These are phyloP conservation scores for Cercospora sp. DNA, from an alignment of 2,329 filamentous ascomycete genomes.

Conservation along the genomic window DNA sequence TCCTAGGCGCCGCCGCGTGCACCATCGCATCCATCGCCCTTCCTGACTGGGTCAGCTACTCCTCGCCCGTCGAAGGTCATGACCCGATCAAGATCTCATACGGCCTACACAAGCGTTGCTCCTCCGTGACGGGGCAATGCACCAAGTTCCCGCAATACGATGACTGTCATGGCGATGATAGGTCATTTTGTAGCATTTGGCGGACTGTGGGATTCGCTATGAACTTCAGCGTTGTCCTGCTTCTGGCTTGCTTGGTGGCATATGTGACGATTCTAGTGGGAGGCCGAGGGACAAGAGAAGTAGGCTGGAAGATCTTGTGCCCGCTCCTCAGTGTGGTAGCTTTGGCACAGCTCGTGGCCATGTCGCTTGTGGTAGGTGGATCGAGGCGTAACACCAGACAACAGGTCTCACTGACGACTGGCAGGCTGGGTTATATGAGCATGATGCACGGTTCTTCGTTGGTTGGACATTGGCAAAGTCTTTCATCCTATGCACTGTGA, in stretches of 20 bases:
- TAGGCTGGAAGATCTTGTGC: conserved; percentile 76
- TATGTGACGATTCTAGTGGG: conserved; percentile 76
- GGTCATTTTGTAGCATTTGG: conserved; percentile 91
- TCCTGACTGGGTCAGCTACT: conserved; percentile 68
- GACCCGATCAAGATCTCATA: conserved; percentile 63
- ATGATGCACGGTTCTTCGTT: conserved; percentile 78
- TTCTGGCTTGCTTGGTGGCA: conserved; percentile 76
- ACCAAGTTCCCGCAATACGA: conserved; percentile 65
- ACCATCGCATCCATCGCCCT: conserved; percentile 68
- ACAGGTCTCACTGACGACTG: conserved; percentile 6
- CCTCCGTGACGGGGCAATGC: conserved; percentile 64
- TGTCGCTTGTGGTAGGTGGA: conserved; percentile 74
- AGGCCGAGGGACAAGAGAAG: conserved; percentile 75
- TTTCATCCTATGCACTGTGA: conserved; percentile 68
- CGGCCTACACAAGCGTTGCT: conserved; percentile 81
- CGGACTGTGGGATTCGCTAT: conserved; percentile 83
- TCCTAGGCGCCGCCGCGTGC: conserved; percentile 63
- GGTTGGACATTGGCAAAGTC: conserved; percentile 80
- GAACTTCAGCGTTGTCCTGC: conserved; percentile 77
- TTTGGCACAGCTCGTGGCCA: conserved; percentile 70
- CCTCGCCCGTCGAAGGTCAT: conserved; percentile 35
- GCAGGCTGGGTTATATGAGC: conserved; percentile 78
- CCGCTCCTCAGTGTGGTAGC: conserved; percentile 66
- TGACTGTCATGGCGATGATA: conserved; percentile 66
- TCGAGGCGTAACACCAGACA: neutral